phyloP scores from a whole-genome alignment of 1,284 basidiomycete genomes.

The Cystobasidiaceae sp. region DNA sequence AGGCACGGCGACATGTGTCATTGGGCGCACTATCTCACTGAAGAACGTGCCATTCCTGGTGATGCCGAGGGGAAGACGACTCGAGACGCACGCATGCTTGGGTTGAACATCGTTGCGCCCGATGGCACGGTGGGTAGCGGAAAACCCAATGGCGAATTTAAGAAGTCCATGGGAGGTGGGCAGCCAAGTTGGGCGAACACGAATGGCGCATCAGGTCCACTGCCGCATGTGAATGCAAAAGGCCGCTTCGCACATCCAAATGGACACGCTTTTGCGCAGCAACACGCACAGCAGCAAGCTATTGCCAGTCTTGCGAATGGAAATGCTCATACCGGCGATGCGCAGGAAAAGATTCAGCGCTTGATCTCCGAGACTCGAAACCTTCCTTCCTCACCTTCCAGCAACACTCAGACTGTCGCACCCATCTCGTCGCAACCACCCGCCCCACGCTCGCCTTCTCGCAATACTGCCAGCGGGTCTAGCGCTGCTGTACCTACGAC shows the following conservation, averaged over 20 bases:
- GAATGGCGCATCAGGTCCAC: background rate
- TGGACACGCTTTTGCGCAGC: background rate
- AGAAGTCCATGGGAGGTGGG: background rate
- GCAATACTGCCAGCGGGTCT: background rate
- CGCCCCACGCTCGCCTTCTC: background rate
- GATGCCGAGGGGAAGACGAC: constrained; percentile 1
- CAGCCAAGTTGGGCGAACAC: background rate
- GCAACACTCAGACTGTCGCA: too few relatives aligned
- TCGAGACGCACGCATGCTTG: constrained; percentile 15
- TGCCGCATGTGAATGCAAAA: constrained; percentile 5
- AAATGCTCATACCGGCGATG: background rate
- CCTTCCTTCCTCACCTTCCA: too few relatives aligned
- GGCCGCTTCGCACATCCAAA: constrained; percentile 13
- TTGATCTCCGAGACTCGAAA: constrained; percentile 28
- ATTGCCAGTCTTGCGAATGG: background rate
- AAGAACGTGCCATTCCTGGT: constrained; percentile 5
- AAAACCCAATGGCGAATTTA: background rate
- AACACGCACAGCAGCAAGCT: background rate
- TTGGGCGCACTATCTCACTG: constrained; percentile 2
- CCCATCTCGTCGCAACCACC: background rate
- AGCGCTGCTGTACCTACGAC: background rate
- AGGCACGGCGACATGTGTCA: constrained; percentile 19
- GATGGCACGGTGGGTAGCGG: constrained; percentile 8
- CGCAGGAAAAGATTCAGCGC: constrained; percentile 22
- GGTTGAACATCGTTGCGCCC: constrained; percentile 14